Percentiles rank a stretch among this genome's conserved stretches.
Conservation (phyloP, 2,329 filamentous ascomycete genomes). For the Stemphylium vesicarium region DNA sequence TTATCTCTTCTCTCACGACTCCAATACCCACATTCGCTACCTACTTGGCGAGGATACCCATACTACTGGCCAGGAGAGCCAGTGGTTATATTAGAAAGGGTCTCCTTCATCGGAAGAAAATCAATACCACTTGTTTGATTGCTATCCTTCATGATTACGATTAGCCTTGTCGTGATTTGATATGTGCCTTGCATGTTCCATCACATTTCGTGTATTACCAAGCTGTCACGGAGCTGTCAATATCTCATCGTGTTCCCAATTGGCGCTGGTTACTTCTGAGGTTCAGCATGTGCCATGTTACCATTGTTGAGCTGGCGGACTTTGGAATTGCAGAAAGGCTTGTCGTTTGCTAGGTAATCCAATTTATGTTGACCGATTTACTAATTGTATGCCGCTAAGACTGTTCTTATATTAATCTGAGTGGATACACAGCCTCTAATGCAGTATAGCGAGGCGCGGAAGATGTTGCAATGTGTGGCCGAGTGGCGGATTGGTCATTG, state of each 20-base stretch:
- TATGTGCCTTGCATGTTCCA: neutral
- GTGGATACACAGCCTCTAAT: neutral
- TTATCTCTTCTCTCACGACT: slow-evolving; percentile 10
- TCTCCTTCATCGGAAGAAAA: slow-evolving; percentile 48
- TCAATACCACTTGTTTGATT: slow-evolving; percentile 24
- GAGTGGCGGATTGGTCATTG: slow-evolving; percentile 11
- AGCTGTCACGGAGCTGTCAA: slow-evolving; percentile 15
- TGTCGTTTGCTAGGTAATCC: no score
- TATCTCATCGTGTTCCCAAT: slow-evolving; percentile 1
- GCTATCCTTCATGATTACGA: neutral
- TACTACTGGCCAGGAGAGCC: slow-evolving; percentile 25
- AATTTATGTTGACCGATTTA: no score
- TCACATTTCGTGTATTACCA: slow-evolving; percentile 4
- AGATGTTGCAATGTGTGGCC: neutral
- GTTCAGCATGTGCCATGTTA: neutral
- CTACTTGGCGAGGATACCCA: slow-evolving; percentile 27
- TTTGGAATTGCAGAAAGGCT: neutral
- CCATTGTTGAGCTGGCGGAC: neutral
- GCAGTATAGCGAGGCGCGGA: neutral
- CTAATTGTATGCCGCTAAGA: no score
- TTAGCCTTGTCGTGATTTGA: neutral
- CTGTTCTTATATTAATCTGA: neutral
- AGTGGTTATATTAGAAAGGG: slow-evolving; percentile 43
- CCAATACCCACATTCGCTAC: slow-evolving; percentile 40
- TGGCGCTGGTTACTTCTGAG: neutral